Percentiles rank a stretch among this genome's conserved stretches.
Evolutionary conservation across 257 asterid species (phyloP).

Genomic region (Solanum megistacrolobum): DNA sequence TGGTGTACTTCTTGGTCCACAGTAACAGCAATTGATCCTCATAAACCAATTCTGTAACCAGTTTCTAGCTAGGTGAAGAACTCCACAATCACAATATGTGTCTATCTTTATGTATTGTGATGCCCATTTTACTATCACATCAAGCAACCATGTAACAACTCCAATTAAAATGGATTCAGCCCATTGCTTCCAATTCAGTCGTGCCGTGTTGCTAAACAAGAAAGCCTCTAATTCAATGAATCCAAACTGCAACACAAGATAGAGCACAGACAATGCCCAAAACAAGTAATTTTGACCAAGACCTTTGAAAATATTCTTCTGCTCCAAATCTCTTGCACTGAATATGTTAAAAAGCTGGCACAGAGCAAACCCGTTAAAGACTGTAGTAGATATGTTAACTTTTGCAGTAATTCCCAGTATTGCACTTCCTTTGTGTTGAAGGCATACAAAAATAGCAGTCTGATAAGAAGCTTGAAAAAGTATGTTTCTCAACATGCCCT

Average conservation of each 20-base stretch:
- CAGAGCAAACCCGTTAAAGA: no score
- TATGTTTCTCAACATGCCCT: slow-evolving; percentile 22
- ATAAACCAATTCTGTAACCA: background rate
- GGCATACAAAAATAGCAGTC: slow-evolving; percentile 6
- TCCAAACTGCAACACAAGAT: no score
- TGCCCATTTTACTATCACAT: background rate
- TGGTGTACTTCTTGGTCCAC: background rate
- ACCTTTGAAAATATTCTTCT: no score
- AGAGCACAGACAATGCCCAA: no score
- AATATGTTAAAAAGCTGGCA: no score
- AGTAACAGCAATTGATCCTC: background rate
- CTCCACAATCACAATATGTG: background rate
- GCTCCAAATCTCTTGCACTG: no score
- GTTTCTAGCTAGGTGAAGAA: background rate
- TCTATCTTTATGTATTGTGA: background rate
- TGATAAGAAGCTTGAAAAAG: slow-evolving; percentile 21
- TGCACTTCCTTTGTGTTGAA: slow-evolving; percentile 15
- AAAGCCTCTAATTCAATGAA: background rate
- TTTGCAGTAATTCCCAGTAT: slow-evolving; percentile 3
- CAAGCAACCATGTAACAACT: background rate
- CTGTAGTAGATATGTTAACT: background rate
- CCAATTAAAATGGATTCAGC: background rate
- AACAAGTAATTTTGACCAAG: no score
- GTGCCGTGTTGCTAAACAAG: background rate
- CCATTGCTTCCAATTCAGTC: slow-evolving; percentile 1